Percentiles rank a stretch among this genome's conserved stretches.
These are phyloP conservation scores for Theobroma grandiflorum DNA, from an alignment of 441 rosid species.

Conservation along the genomic window DNA sequence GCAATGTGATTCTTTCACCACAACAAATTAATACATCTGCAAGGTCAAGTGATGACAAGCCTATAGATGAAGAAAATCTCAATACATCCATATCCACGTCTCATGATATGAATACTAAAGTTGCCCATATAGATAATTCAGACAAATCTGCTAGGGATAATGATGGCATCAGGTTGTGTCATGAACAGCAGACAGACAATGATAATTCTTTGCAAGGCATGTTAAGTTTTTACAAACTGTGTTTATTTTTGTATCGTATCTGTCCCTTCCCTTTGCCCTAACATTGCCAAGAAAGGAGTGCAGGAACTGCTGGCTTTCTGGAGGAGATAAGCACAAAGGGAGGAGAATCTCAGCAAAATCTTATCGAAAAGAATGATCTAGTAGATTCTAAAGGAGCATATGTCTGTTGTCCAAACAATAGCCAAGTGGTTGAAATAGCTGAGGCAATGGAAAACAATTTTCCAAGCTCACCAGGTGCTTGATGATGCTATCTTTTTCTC, in stretches of 20 bases:
- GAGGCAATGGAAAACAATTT: constrained; percentile 21
- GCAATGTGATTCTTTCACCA: constrained; percentile 37
- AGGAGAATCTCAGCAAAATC: constrained; percentile 29
- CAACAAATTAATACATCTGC: constrained; percentile 22
- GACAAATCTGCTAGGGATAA: constrained; percentile 29
- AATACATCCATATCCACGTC: constrained; percentile 20
- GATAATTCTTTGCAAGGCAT: constrained; percentile 34
- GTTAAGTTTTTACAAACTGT: neutral
- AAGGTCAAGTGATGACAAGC: constrained; percentile 35
- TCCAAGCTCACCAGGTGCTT: constrained; percentile 39
- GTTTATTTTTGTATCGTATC: neutral
- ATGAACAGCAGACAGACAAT: constrained; percentile 42
- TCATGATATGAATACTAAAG: constrained; percentile 29
- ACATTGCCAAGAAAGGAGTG: constrained; percentile 19
- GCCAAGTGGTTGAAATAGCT: constrained; percentile 26
- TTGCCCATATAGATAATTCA: constrained; percentile 29
- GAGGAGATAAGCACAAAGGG: constrained; percentile 29
- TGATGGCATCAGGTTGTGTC: constrained; percentile 34
- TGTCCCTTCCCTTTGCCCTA: neutral
- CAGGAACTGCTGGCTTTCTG: constrained; percentile 39
- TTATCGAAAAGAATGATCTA: constrained; percentile 28
- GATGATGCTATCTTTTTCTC: constrained; percentile 7
- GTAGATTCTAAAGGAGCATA: constrained; percentile 28
- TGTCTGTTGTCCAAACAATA: constrained; percentile 22
- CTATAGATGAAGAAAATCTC: constrained; percentile 31